Conservation (phyloP, 371 early-diverging fungal genomes). For the Choanephora cucurbitarum region DNA sequence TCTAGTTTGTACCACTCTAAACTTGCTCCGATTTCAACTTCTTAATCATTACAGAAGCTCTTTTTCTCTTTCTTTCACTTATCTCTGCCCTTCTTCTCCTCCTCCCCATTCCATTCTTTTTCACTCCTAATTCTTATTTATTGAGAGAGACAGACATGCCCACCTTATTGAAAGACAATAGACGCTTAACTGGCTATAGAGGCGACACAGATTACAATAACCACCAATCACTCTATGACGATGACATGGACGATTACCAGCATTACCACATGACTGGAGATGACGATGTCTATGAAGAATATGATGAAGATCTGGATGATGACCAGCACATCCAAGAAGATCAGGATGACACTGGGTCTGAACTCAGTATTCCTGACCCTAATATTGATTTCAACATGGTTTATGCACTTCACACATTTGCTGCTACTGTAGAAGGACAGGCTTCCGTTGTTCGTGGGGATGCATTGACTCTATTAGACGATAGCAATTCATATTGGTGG, state of each 20-base stretch:
- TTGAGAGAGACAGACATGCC: too few relatives aligned
- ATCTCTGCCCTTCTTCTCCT: too few relatives aligned
- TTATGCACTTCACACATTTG: conserved; percentile 94
- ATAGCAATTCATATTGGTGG: conserved; percentile 98
- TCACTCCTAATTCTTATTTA: conserved; percentile 2
- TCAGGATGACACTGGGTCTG: conserved; percentile 57
- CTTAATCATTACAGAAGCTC: too few relatives aligned
- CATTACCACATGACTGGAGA: conserved; percentile 21
- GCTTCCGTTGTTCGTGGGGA: conserved; percentile 91
- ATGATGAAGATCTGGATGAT: conserved; percentile 38
- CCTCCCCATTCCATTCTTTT: conserved; percentile 7
- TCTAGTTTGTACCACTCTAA: too few relatives aligned
- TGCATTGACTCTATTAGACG: conserved; percentile 87
- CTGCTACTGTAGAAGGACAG: conserved; percentile 94
- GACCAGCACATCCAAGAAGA: conserved; percentile 35
- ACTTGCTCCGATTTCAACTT: too few relatives aligned
- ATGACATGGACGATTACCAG: conserved; percentile 44
- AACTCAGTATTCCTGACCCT: conserved; percentile 68
- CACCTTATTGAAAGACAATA: conserved; percentile 16
- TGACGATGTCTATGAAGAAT: conserved; percentile 39
- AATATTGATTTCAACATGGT: conserved; percentile 79
- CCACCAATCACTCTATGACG: conserved; percentile 45
- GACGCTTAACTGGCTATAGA: conserved; percentile 29
- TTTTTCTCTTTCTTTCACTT: too few relatives aligned
- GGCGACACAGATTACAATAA: conserved; percentile 11